These are phyloP conservation scores for Penicillium sp. DNA, from an alignment of 2,329 filamentous ascomycete genomes.

Conservation along the genomic window DNA sequence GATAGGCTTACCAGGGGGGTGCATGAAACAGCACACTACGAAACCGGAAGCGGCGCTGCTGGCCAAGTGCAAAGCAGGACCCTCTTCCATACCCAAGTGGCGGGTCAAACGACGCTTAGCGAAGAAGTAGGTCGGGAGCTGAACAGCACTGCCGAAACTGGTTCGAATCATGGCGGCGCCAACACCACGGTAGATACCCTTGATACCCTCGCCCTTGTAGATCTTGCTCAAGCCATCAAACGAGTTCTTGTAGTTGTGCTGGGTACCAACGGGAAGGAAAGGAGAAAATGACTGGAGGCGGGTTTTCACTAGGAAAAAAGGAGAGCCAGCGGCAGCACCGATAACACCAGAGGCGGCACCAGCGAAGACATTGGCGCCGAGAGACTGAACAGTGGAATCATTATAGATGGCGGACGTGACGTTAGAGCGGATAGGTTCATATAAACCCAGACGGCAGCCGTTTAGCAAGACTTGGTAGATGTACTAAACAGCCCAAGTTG, in stretches of 20 bases:
- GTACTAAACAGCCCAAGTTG: constrained; percentile 52
- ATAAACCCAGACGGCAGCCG: constrained; percentile 94
- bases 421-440: constrained; percentile 82
- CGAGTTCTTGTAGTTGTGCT: constrained; percentile 87
- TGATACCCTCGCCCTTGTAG: constrained; percentile 71
- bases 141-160: constrained; percentile 91
- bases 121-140: constrained; percentile 97
- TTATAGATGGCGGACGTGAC: constrained; percentile 70
- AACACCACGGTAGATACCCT: constrained; percentile 85
- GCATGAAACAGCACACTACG: constrained; percentile 97
- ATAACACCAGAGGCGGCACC: constrained; percentile 87
- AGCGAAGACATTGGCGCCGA: constrained; percentile 90
- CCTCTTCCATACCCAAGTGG: constrained; percentile 87
- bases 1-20: constrained; percentile 72
- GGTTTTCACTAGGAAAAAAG: constrained; percentile 98
- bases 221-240: constrained; percentile 81
- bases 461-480: constrained; percentile 96
- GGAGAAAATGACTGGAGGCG: constrained; percentile 91
- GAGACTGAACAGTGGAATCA: constrained; percentile 73
- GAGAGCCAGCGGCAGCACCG: constrained; percentile 87
- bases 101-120: constrained; percentile 82
- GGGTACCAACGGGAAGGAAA: constrained; percentile 92
- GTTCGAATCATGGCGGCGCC: constrained; percentile 93
- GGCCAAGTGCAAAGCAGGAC: constrained; percentile 80
- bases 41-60: constrained; percentile 91